These are phyloP conservation scores for Nigrospora sphaerica DNA, from an alignment of 2,329 filamentous ascomycete species.

Conservation along the genomic window DNA sequence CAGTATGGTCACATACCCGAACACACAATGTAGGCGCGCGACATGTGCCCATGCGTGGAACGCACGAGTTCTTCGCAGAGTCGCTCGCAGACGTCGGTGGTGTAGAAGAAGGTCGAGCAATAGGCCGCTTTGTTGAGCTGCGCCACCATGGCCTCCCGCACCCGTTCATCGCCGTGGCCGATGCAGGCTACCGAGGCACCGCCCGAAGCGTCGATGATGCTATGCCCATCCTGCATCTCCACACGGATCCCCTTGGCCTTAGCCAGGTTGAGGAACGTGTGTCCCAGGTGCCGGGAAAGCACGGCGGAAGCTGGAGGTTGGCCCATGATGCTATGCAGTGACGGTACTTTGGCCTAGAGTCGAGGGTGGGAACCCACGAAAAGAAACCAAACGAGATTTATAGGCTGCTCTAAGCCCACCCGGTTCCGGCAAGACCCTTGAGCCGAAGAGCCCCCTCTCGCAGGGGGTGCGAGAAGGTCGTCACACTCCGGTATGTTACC, in stretches of 20 bases:
- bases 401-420: no score
- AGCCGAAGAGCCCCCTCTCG: no score
- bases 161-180: slow-evolving; percentile 33
- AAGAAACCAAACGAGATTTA: no score
- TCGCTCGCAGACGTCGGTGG: slow-evolving; percentile 29
- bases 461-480: no score
- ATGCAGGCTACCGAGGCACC: slow-evolving; percentile 40
- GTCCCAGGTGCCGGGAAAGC: slow-evolving; percentile 27
- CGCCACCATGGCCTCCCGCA: slow-evolving; percentile 29
- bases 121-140: slow-evolving; percentile 35
- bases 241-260: slow-evolving; percentile 30
- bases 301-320: slow-evolving; percentile 23
- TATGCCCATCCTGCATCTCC: slow-evolving; percentile 29
- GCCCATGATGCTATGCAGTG: not conserved
- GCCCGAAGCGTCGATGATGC: slow-evolving; percentile 35
- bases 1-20: slow-evolving; percentile 19
- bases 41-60: slow-evolving; percentile 24
- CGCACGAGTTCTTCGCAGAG: slow-evolving; percentile 21
- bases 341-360: no score
- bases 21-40: slow-evolving; percentile 24
- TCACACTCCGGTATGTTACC: no score
- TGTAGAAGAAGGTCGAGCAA: slow-evolving; percentile 34
- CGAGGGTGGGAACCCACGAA: no score
- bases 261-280: slow-evolving; percentile 23
- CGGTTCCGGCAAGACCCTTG: no score